Conservation (phyloP, 2,329 filamentous ascomycete genomes). For the Chlorencoelia australis region DNA sequence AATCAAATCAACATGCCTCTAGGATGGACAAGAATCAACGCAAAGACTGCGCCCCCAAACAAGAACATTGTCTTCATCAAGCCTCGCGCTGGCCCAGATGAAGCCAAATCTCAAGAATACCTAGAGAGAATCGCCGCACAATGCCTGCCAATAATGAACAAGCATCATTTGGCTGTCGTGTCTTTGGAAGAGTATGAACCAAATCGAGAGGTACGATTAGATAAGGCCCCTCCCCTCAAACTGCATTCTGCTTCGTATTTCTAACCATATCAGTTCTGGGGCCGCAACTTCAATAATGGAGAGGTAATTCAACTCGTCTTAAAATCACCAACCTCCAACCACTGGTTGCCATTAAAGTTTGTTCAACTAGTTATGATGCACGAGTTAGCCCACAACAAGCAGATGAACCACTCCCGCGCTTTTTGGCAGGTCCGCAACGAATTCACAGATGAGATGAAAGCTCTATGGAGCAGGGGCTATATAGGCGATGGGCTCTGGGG, state of each 20-base stretch:
- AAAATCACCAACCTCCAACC: slow-evolving; percentile 50
- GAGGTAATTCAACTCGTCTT: slow-evolving; percentile 81
- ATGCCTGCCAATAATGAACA: slow-evolving; percentile 63
- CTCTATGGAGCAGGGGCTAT: slow-evolving; percentile 60
- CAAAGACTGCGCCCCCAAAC: slow-evolving; percentile 64
- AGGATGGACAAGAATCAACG: slow-evolving; percentile 71
- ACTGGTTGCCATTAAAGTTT: slow-evolving; percentile 73
- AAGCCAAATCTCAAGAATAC: slow-evolving; percentile 56
- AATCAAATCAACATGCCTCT: slow-evolving; percentile 50
- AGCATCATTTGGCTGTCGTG: slow-evolving; percentile 53
- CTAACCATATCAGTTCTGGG: slow-evolving; percentile 32
- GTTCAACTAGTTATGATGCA: slow-evolving; percentile 97
- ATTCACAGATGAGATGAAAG: slow-evolving; percentile 62
- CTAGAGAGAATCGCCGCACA: slow-evolving; percentile 71
- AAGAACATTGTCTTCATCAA: slow-evolving; percentile 78
- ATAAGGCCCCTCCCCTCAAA: slow-evolving; percentile 7
- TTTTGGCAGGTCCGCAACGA: slow-evolving; percentile 74
- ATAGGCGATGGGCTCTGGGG: slow-evolving; percentile 81
- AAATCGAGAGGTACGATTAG: slow-evolving; percentile 68
- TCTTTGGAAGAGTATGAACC: slow-evolving; percentile 73
- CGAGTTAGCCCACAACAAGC: slow-evolving; percentile 70
- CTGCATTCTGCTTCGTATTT: neutral
- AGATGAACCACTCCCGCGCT: slow-evolving; percentile 78
- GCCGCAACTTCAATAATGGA: slow-evolving; percentile 83
- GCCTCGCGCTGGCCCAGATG: slow-evolving; percentile 55